Evolutionary conservation across 164 flowering plant species (phyloP), one percentile per base, ranked within the genome.

Genomic region (Protea cynaroides): DNA sequence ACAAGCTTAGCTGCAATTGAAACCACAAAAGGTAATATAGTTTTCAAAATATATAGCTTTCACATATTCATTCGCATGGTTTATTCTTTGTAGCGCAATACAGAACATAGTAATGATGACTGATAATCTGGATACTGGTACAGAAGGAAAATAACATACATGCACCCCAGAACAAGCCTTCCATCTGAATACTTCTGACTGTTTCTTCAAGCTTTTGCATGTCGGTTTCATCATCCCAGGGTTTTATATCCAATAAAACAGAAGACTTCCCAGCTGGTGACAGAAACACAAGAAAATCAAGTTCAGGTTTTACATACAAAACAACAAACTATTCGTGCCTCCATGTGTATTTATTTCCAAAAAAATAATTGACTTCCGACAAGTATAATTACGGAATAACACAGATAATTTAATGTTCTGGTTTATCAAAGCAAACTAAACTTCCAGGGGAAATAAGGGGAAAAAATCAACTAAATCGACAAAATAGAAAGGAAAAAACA

Each of bases 181-280:
- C 89, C 86, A 80, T 73, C 54, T 85, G 70, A 51, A 86, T 74
- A 54, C 85, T 74, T 58, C 97, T 76, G 5, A 90, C 97, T 18
- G 86, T 82, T 69, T 90, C 94, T 72, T 90, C 97, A 14, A 88
- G 92, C 74, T 82, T 82, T 55, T 83, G 68, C 97, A 90, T 90
- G 83, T 90, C 94, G 12, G 97, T 90, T 73, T 90, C 94, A 65
- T 90, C 97, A 66, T 90, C 97, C 97, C 97, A 88, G 40, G 97
- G 97, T 73, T 90, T 90, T 61, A 90, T 80, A 68, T 90, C 97
- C 86, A 90, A 19, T 52, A 88, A 69, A 50, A 90, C 88, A 0
- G 98, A 94, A 8, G 98, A 94, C 78, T 91, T 94, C 29, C 98
- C 98, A 78, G 81, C 98, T 93, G 86, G 46, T 5, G 56, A 68